A percentile compares a stretch with the other conserved stretches of the same genome.
These are phyloP conservation scores for Nakaseomyces uthaithaninus DNA, from an alignment of 1,139 yeast species.

Conservation along the genomic window DNA sequence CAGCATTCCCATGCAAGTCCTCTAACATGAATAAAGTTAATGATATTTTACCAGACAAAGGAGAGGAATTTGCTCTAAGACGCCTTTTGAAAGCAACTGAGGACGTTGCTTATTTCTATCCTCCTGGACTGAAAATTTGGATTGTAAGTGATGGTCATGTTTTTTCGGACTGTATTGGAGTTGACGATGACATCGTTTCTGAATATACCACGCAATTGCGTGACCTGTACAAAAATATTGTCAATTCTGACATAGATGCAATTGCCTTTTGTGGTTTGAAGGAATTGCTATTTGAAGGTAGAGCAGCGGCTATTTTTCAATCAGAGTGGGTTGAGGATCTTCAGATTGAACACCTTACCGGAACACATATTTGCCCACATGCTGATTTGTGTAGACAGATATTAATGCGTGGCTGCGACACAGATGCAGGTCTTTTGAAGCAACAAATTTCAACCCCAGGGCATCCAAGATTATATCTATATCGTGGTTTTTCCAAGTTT, in stretches of 20 bases:
- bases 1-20: conserved; percentile 60
- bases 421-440: conserved; percentile 35
- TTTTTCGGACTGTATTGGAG: conserved; percentile 53
- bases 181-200: conserved; percentile 47
- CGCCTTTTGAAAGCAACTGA: conserved; percentile 31
- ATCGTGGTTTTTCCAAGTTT: conserved; percentile 50
- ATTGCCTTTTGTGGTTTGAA: conserved; percentile 36
- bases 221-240: conserved; percentile 32
- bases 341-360: conserved; percentile 32
- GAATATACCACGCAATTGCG: conserved; percentile 40
- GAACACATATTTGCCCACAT: conserved; percentile 31
- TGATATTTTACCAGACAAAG: conserved; percentile 44
- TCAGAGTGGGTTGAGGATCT: conserved; percentile 27
- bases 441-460: conserved; percentile 32
- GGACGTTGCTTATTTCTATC: conserved; percentile 37
- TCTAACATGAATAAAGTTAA: conserved; percentile 49
- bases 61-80: conserved; percentile 36
- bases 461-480: conserved; percentile 46
- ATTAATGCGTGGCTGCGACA: conserved; percentile 37
- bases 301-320: conserved; percentile 24
- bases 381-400: conserved; percentile 35
- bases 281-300: conserved; percentile 32
- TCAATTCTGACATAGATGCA: conserved; percentile 18
- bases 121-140: conserved; percentile 49
- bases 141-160: conserved; percentile 62